These are phyloP conservation scores for Plectranthus barbatus DNA, from an alignment of 257 asterid species.

Conservation along the genomic window DNA sequence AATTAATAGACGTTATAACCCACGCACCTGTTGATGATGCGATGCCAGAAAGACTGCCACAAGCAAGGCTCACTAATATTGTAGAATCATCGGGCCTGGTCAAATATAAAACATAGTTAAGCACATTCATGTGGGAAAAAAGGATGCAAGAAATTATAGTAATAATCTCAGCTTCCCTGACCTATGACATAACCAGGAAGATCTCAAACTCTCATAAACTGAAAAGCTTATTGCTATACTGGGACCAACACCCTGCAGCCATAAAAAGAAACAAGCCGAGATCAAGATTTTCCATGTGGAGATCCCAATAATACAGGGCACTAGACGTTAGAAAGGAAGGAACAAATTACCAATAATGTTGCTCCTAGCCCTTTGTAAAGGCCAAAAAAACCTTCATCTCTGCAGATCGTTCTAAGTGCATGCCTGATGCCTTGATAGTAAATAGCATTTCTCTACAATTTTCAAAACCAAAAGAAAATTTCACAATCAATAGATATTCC, in stretches of 20 bases:
- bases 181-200: constrained; percentile 59
- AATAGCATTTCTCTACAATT: constrained; percentile 56
- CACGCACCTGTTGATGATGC: constrained; percentile 83
- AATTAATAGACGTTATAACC: neutral
- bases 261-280: neutral
- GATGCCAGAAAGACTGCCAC: constrained; percentile 93
- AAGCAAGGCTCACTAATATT: constrained; percentile 69
- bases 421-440: constrained; percentile 85
- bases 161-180: constrained; percentile 11
- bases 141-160: neutral
- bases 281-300: neutral
- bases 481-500: neutral
- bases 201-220: constrained; percentile 68
- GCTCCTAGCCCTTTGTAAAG: constrained; percentile 94
- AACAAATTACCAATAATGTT: constrained; percentile 60
- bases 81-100: constrained; percentile 74
- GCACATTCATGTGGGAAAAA: neutral
- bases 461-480: constrained; percentile 2
- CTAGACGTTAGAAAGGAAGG: neutral
- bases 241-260: constrained; percentile 91
- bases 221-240: constrained; percentile 91
- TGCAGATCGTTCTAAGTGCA: constrained; percentile 69
- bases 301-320: neutral
- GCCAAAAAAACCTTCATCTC: constrained; percentile 84
- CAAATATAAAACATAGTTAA: neutral